Percentiles rank a stretch among this genome's conserved stretches.
Evolutionary conservation across 768 basidiomycete species (phyloP).

Genomic region (Gymnopilus dilepis): DNA sequence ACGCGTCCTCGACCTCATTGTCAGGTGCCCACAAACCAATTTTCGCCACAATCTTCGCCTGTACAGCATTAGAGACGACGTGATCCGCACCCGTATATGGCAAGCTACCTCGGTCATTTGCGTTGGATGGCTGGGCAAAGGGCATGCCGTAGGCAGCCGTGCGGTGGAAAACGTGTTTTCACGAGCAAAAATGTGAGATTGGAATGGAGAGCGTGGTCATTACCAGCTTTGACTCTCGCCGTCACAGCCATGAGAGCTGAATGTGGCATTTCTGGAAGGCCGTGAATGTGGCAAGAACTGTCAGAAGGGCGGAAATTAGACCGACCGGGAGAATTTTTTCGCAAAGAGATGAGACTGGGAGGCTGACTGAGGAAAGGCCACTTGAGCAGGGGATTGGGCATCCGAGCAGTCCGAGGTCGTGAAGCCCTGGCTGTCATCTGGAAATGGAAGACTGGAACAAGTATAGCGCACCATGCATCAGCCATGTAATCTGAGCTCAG

Average conservation of each 20-base stretch:
- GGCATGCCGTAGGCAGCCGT: not conserved
- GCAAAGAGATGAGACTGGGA: not conserved
- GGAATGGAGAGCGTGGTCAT: not conserved
- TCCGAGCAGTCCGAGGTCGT: not conserved
- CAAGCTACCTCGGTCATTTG: not conserved
- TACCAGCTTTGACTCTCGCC: too few relatives aligned
- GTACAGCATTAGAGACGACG: not conserved
- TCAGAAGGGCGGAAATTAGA: not conserved
- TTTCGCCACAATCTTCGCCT: not conserved
- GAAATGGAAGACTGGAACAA: not conserved
- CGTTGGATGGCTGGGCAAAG: not conserved
- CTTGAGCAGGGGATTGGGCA: not conserved
- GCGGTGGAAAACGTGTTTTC: not conserved
- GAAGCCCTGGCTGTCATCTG: not conserved
- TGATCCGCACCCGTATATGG: conserved; percentile 1
- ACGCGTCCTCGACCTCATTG: not conserved
- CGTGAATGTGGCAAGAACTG: not conserved
- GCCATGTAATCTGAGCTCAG: conserved; percentile 1
- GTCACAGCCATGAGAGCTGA: not conserved
- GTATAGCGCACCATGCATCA: not conserved
- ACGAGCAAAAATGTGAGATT: not conserved
- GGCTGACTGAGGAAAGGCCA: not conserved
- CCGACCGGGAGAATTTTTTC: not conserved
- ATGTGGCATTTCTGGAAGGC: not conserved
- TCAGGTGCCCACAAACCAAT: not conserved